phyloP scores from a whole-genome alignment of 2,329 filamentous ascomycete species.

The Xylaria multiplex region DNA sequence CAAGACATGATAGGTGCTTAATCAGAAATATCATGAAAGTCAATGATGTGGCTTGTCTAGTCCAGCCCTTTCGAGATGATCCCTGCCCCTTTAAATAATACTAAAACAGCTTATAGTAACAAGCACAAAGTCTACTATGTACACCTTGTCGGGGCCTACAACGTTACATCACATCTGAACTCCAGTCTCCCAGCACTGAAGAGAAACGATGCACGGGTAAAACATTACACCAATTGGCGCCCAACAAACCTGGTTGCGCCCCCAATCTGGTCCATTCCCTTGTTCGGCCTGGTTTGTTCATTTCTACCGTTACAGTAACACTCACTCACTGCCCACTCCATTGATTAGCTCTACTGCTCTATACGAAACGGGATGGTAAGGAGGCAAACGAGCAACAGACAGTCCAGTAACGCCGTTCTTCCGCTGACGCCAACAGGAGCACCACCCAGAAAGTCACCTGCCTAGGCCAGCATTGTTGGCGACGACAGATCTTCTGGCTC shows the following conservation, averaged over 20 bases:
- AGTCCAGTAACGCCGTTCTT: constrained; percentile 27
- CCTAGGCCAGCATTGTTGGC: constrained; percentile 39
- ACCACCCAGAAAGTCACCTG: constrained; percentile 41
- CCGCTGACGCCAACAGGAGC: constrained; percentile 22
- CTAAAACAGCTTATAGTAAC: constrained; percentile 38
- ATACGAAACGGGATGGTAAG: constrained; percentile 24
- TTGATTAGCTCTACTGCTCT: background rate
- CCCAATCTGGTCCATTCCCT: constrained; percentile 27
- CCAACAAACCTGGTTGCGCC: constrained; percentile 30
- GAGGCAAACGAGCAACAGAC: background rate
- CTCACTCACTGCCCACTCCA: no score
- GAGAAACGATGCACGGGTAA: constrained; percentile 39
- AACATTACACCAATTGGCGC: constrained; percentile 34
- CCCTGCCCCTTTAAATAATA: constrained; percentile 42
- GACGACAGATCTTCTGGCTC: constrained; percentile 25
- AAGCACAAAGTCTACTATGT: constrained; percentile 27
- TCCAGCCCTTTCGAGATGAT: constrained; percentile 35
- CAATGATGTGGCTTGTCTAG: constrained; percentile 44
- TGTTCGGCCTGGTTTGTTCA: constrained; percentile 24
- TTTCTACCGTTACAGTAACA: constrained; percentile 13
- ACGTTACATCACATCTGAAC: constrained; percentile 44
- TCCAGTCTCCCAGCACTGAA: constrained; percentile 36
- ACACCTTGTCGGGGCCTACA: constrained; percentile 36
- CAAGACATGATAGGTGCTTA: background rate
- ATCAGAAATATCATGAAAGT: constrained; percentile 23